Evolutionary conservation across 148 eudicot genomes (phyloP).

Genomic region (Camellia lanceoleosa): DNA sequence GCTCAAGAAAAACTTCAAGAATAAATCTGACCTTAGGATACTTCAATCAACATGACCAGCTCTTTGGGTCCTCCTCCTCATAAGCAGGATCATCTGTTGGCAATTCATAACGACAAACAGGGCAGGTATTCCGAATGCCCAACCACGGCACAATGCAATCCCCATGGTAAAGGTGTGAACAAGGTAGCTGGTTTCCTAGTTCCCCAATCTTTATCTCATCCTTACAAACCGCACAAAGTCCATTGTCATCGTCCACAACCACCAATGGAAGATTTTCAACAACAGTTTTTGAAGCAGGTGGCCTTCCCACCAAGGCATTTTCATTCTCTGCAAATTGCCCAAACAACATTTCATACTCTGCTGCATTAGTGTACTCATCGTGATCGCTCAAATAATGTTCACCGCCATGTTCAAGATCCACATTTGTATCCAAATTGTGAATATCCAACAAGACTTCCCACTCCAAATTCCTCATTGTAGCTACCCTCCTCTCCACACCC

Average conservation of each 20-base stretch:
- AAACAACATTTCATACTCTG: conserved; percentile 55
- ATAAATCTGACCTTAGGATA: conserved; percentile 14
- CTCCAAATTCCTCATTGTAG: conserved; percentile 27
- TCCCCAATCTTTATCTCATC: conserved; percentile 54
- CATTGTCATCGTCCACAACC: conserved; percentile 37
- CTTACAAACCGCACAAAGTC: conserved; percentile 68
- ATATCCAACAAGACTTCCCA: conserved; percentile 48
- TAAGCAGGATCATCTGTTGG: conserved; percentile 71
- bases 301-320: conserved; percentile 31
- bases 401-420: conserved; percentile 21
- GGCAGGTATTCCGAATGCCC: conserved; percentile 67
- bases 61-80: conserved; percentile 47
- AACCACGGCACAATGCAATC: conserved; percentile 78
- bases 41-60: conserved; percentile 29
- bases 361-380: conserved; percentile 32
- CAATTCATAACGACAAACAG: conserved; percentile 68
- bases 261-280: conserved; percentile 40
- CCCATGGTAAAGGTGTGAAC: conserved; percentile 62
- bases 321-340: conserved; percentile 55
- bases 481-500: conserved; percentile 25
- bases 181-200: conserved; percentile 53
- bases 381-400: conserved; percentile 27
- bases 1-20: not conserved
- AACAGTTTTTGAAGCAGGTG: conserved; percentile 52
- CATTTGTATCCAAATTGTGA: conserved; percentile 26